Conservation (phyloP, 345 rosid genomes). For the Erucastrum elatum region DNA sequence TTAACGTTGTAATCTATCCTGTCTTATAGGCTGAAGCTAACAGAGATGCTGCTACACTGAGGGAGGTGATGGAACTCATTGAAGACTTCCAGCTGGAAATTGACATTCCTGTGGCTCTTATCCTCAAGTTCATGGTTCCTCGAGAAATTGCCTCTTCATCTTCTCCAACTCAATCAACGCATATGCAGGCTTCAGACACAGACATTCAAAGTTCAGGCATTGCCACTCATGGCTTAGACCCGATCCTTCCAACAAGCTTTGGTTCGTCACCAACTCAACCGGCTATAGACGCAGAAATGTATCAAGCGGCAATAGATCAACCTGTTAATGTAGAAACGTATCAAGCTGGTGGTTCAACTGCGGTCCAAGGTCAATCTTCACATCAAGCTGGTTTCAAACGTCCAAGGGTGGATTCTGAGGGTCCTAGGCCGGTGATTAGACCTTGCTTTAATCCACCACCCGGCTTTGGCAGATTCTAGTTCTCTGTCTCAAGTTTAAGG, state of each 20-base stretch:
- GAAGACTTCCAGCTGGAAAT: conserved; percentile 32
- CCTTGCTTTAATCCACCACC: conserved; percentile 18
- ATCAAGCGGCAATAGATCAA: conserved; percentile 6
- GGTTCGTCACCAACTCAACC: conserved; percentile 6
- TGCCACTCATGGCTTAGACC: conserved; percentile 15
- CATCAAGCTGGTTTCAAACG: conserved; percentile 18
- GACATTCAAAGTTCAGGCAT: conserved; percentile 8
- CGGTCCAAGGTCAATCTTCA: conserved; percentile 8
- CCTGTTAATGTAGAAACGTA: neutral
- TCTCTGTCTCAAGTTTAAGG: neutral
- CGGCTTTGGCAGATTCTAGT: conserved; percentile 14
- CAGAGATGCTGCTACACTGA: conserved; percentile 27
- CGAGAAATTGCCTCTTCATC: conserved; percentile 7
- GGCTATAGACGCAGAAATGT: neutral
- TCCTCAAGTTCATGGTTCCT: conserved; percentile 30
- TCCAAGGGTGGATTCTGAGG: conserved; percentile 14
- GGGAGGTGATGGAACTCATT: conserved; percentile 29
- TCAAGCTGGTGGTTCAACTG: conserved; percentile 12
- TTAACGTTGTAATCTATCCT: conserved; percentile 1
- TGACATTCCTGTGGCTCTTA: conserved; percentile 32
- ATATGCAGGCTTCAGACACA: conserved; percentile 13
- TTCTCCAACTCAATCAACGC: conserved; percentile 13
- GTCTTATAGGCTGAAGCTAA: conserved; percentile 25
- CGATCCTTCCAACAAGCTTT: neutral
- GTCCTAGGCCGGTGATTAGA: conserved; percentile 18